Conservation (phyloP, 305 asterid species). For the Fraxinus ornus region DNA sequence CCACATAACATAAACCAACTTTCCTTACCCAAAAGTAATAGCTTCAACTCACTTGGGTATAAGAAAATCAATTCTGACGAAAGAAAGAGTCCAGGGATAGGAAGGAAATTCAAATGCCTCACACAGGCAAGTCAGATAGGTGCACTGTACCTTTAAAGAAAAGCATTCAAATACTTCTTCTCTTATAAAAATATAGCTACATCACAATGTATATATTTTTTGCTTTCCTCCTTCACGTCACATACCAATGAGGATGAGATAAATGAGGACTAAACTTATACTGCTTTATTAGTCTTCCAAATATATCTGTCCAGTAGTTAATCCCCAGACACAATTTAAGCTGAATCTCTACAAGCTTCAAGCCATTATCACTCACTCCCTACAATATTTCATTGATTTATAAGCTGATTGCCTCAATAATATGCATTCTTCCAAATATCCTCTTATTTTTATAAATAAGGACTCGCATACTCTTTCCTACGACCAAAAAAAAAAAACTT, state of each 20-base stretch:
- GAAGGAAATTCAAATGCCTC: not conserved
- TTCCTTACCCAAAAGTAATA: not conserved
- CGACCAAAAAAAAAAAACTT: not conserved
- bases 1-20: not conserved
- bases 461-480: not conserved
- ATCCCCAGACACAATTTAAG: not conserved
- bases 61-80: not conserved
- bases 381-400: not conserved
- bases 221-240: not conserved
- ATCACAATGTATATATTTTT: not conserved
- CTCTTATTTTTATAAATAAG: not conserved
- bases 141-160: not conserved
- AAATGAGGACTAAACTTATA: not conserved
- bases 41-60: not conserved
- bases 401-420: not conserved
- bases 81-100: not conserved
- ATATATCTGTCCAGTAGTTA: not conserved
- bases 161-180: not conserved
- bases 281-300: not conserved
- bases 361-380: not conserved
- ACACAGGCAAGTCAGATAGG: not conserved
- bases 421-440: not conserved
- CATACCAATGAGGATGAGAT: not conserved
- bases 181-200: not conserved
- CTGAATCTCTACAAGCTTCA: constrained; percentile 1